phyloP scores from a whole-genome alignment of 331 rosid genomes.

The Malus hybrid region DNA sequence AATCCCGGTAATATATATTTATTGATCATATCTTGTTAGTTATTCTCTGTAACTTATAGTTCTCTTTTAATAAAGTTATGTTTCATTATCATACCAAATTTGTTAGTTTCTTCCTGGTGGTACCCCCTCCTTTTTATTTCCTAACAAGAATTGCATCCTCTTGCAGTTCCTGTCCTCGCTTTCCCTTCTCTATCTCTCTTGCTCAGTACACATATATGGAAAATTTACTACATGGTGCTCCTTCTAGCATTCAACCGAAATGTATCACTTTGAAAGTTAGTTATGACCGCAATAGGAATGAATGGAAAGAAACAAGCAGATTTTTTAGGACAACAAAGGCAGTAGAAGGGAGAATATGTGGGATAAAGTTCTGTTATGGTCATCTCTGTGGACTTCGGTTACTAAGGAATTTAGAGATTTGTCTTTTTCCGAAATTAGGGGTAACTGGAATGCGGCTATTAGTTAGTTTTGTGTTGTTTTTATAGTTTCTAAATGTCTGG shows the following conservation, averaged over 20 bases:
- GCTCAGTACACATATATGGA: not conserved
- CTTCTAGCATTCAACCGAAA: not conserved
- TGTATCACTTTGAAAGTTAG: too few species aligned
- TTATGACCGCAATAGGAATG: too few species aligned
- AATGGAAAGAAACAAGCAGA: too few species aligned
- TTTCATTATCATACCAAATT: not conserved
- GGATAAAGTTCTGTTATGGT: too few species aligned
- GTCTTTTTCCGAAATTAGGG: too few species aligned
- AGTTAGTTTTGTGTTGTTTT: too few species aligned
- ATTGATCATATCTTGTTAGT: not conserved
- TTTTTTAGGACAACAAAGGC: too few species aligned
- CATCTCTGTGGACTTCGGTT: too few species aligned
- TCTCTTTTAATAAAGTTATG: not conserved
- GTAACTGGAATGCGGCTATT: too few species aligned
- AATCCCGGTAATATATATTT: constrained; percentile 59
- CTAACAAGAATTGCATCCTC: not conserved
- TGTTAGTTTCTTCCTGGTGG: not conserved
- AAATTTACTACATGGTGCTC: not conserved
- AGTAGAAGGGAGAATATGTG: too few species aligned
- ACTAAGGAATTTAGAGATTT: too few species aligned
- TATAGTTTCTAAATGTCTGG: too few species aligned
- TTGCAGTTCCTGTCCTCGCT: not conserved
- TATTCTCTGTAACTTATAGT: not conserved
- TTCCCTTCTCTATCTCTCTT: not conserved
- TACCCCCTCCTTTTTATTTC: not conserved